phyloP scores from a whole-genome alignment of 768 basidiomycete genomes.

The Polyporus arcularius region DNA sequence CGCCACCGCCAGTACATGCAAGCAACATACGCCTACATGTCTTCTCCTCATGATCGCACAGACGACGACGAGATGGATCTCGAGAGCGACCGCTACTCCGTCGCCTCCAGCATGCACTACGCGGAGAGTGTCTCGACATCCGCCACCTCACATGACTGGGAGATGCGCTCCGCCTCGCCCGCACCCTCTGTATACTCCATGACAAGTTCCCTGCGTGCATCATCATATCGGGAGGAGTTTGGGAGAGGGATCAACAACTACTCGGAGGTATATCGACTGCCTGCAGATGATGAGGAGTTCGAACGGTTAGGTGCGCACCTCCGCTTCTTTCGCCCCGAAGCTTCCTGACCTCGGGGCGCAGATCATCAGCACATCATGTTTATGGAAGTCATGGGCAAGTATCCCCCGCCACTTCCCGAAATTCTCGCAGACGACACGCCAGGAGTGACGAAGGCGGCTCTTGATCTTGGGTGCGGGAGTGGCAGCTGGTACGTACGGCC shows the following conservation, averaged over 20 bases:
- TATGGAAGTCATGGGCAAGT: constrained; percentile 64
- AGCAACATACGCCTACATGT: constrained; percentile 7
- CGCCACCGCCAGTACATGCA: constrained; percentile 13
- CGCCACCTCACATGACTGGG: constrained; percentile 56
- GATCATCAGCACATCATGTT: constrained; percentile 73
- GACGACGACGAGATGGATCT: constrained; percentile 39
- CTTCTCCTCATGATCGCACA: constrained; percentile 24
- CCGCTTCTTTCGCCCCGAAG: neutral
- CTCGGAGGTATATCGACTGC: constrained; percentile 76
- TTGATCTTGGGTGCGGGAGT: constrained; percentile 82
- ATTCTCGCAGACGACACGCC: constrained; percentile 61
- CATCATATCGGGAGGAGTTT: constrained; percentile 63
- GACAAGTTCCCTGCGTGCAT: constrained; percentile 60
- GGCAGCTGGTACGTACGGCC: constrained; percentile 61
- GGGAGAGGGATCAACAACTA: constrained; percentile 75
- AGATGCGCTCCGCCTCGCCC: constrained; percentile 68
- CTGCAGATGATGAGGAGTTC: constrained; percentile 78
- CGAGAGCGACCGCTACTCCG: constrained; percentile 41
- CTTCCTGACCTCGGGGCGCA: constrained; percentile 29
- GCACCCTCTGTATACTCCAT: constrained; percentile 69
- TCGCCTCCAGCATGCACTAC: constrained; percentile 41
- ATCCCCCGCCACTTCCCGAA: constrained; percentile 56
- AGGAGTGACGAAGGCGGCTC: constrained; percentile 58
- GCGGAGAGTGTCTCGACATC: constrained; percentile 47
- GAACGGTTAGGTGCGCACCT: constrained; percentile 58